Base-by-base conservation (phyloP, 148 eudicot species). In the Pouteria glomerata region DNA sequence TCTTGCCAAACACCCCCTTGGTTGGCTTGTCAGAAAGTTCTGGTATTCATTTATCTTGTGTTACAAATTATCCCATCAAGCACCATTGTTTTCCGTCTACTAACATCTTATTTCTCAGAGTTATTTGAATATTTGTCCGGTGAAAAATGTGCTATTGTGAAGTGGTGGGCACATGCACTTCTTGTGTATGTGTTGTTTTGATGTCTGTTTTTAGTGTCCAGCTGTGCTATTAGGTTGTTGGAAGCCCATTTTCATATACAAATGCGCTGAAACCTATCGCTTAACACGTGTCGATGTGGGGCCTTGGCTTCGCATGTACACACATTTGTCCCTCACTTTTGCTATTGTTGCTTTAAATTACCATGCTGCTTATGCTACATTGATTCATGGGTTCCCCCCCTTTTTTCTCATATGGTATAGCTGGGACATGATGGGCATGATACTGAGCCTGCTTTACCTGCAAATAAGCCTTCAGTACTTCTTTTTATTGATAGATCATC, bases 401-500 rank as follows among this genome's bases (percentile, higher is more conserved):
- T 39, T 30, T 30, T 56, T 58, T 19, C 8, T 14, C 16, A 68
- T 72, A 60, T 55, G 19, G 57, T 87, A 83, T 96, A 93, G 98
- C 76, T 90, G 66, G 73, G 60, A 69, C 85, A 77, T 72, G 87
- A 75, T 73, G 80, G 47, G 41, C 50, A 68, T 70, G 91, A 82
- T 72, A 14, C 77, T 72, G 86, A 79, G 45, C 79, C 80, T 65
- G 71, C 81, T 78, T 79, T 93, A 74, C 95, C 97, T 64, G 72
- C 82, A 56, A 77, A 90, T 78, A 86, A 80, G 83, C 98, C 92
- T 55, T 85, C 98, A 34, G 45, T 89, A 56, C 69, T 93, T 75
- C 92, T 93, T 67, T 93, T 90, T 73, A 75, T 90, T 67, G 97
- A 93, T 78, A 82, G 98, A 80, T 78, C 82, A 74, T 84, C 97